These are phyloP conservation scores for Neurospora sp. DNA, from an alignment of 495 filamentous ascomycete genomes.

Conservation along the genomic window DNA sequence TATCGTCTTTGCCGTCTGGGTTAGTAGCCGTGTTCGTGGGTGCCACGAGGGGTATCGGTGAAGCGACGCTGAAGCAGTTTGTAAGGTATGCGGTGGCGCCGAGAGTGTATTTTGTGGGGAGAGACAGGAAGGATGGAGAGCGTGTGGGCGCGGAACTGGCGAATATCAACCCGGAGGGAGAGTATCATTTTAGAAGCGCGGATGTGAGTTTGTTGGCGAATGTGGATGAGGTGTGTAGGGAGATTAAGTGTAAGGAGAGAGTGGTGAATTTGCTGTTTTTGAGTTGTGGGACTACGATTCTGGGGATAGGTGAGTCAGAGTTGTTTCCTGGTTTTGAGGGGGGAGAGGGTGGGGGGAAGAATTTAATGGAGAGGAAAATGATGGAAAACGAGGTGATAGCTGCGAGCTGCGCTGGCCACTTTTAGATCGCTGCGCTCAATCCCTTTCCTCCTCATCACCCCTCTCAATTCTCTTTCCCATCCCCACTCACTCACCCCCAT, in stretches of 20 bases:
- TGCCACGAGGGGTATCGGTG: slow-evolving; percentile 55
- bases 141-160: slow-evolving; percentile 37
- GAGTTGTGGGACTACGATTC: slow-evolving; percentile 34
- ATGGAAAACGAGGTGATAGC: too few species aligned
- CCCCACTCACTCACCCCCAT: too few species aligned
- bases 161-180: slow-evolving; percentile 39
- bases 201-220: slow-evolving; percentile 48
- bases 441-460: too few species aligned
- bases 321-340: too few species aligned
- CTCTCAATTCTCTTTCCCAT: too few species aligned
- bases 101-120: slow-evolving; percentile 34
- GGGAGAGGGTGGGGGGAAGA: too few species aligned
- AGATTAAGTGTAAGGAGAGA: slow-evolving; percentile 46
- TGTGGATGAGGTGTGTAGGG: slow-evolving; percentile 51
- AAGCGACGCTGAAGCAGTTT: slow-evolving; percentile 48
- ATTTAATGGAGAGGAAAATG: too few species aligned
- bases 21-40: slow-evolving; percentile 52
- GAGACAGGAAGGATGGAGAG: slow-evolving; percentile 32
- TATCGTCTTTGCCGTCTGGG: slow-evolving; percentile 24
- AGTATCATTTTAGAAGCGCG: slow-evolving; percentile 42
- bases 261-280: slow-evolving; percentile 55
- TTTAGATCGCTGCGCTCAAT: too few species aligned
- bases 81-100: slow-evolving; percentile 36
- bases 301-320: slow-evolving; percentile 7
- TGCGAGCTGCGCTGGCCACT: too few species aligned